These are phyloP conservation scores for Talaromyces rugulosus DNA, from an alignment of 2,329 filamentous ascomycete species.

Conservation along the genomic window DNA sequence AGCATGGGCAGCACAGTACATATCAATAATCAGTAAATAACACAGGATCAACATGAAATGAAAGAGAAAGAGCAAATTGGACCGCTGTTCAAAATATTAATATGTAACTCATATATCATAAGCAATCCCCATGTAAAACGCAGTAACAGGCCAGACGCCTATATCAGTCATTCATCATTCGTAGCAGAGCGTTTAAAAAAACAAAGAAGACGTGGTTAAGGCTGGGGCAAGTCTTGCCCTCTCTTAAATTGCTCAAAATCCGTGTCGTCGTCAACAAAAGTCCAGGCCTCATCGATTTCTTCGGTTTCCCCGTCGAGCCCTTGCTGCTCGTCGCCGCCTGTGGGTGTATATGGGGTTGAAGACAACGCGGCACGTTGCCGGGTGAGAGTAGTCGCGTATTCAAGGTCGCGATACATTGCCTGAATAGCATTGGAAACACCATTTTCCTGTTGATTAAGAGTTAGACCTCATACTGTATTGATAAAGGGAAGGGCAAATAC, in stretches of 20 bases:
- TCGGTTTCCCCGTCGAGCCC: slow-evolving; percentile 47
- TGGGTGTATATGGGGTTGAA: slow-evolving; percentile 31
- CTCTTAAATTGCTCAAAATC: slow-evolving; percentile 41
- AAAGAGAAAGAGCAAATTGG: background rate
- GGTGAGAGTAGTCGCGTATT: slow-evolving; percentile 83
- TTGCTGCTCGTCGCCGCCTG: slow-evolving; percentile 27
- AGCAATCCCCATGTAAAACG: background rate
- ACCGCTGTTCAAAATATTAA: background rate
- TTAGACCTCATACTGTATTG: slow-evolving; percentile 19
- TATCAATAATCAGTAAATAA: background rate
- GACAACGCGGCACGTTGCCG: slow-evolving; percentile 51
- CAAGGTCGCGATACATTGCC: slow-evolving; percentile 88
- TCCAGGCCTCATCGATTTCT: slow-evolving; percentile 82
- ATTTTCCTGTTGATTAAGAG: slow-evolving; percentile 60
- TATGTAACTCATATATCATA: background rate
- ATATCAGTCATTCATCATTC: background rate
- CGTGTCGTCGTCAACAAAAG: slow-evolving; percentile 68
- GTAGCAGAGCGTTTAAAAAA: background rate
- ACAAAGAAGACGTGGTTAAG: background rate
- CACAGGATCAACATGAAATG: background rate
- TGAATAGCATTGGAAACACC: slow-evolving; percentile 89
- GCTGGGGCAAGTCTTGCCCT: background rate
- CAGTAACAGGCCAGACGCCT: background rate
- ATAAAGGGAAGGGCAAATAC: slow-evolving; percentile 48
- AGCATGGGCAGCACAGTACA: background rate